Conservation (phyloP, 441 rosid species). For the Arabidopsis lyrata region DNA sequence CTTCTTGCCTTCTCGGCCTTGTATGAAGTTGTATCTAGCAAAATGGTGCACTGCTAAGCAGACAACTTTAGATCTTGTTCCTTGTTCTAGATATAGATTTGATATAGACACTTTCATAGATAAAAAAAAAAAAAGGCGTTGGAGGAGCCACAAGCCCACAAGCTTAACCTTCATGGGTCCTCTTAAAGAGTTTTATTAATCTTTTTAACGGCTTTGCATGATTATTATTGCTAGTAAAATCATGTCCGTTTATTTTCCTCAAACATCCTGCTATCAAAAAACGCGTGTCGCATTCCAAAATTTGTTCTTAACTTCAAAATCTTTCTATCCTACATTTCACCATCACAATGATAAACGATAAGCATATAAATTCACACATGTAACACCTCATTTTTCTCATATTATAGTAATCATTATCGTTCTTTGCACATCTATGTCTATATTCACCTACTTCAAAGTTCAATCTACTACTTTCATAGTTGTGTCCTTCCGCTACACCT, state of each 20-base stretch:
- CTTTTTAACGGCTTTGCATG: conserved; percentile 22
- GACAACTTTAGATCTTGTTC: conserved; percentile 4
- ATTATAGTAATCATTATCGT: too few relatives aligned
- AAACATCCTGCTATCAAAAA: conserved; percentile 4
- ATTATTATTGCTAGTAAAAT: conserved; percentile 25
- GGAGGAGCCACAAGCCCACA: conserved; percentile 13
- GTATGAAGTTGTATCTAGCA: not conserved
- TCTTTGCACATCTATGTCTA: not conserved
- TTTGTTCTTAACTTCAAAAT: not conserved
- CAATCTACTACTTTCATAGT: not conserved
- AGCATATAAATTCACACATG: not conserved
- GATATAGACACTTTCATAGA: not conserved
- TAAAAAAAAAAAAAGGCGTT: conserved; percentile 39
- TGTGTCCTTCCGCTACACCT: not conserved
- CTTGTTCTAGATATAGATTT: not conserved
- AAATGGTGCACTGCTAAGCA: not conserved
- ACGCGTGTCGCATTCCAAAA: not conserved
- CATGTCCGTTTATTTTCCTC: conserved; percentile 13
- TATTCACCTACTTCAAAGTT: not conserved
- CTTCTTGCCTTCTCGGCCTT: not conserved
- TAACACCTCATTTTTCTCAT: not conserved
- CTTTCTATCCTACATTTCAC: conserved; percentile 6
- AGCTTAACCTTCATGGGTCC: too few relatives aligned
- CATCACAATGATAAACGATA: not conserved
- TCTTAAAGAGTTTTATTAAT: not conserved